phyloP scores from a whole-genome alignment of 2,329 filamentous ascomycete species.

The Aspergillus ruber region DNA sequence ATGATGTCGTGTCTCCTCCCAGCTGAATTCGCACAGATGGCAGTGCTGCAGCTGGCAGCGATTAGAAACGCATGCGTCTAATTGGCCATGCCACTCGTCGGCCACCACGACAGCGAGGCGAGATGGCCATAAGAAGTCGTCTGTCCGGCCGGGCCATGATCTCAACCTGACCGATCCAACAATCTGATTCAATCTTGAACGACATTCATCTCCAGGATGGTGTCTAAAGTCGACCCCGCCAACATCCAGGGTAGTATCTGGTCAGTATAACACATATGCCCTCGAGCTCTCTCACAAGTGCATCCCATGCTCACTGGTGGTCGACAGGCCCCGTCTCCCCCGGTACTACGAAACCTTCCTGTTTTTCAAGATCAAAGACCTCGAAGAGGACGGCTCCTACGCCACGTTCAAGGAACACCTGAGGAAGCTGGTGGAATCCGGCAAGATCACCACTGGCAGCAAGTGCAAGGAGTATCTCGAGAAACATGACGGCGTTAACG shows the following conservation, averaged over 20 bases:
- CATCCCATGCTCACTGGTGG: background rate
- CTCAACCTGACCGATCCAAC: background rate
- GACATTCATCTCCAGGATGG: constrained; percentile 1
- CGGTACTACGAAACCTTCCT: constrained; percentile 10
- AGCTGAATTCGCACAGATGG: too few relatives aligned
- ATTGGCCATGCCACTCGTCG: too few relatives aligned
- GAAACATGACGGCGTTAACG: background rate
- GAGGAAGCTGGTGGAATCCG: background rate
- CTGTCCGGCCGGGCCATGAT: background rate
- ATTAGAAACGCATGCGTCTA: too few relatives aligned
- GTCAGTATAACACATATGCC: constrained; percentile 1
- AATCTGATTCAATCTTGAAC: too few relatives aligned
- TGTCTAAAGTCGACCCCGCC: background rate
- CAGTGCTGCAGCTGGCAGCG: too few relatives aligned
- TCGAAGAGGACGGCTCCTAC: too few relatives aligned
- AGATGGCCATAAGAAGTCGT: background rate
- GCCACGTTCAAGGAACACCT: constrained; percentile 10
- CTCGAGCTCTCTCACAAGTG: too few relatives aligned
- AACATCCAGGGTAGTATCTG: constrained; percentile 14
- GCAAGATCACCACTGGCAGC: constrained; percentile 11
- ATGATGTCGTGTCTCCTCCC: background rate
- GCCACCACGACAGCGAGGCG: too few relatives aligned
- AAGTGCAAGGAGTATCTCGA: constrained; percentile 1
- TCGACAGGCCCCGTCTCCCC: constrained; percentile 7
- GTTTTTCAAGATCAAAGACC: constrained; percentile 13